These are phyloP conservation scores for Euphorbia lathyris DNA, from an alignment of 345 rosid genomes.

Conservation along the genomic window DNA sequence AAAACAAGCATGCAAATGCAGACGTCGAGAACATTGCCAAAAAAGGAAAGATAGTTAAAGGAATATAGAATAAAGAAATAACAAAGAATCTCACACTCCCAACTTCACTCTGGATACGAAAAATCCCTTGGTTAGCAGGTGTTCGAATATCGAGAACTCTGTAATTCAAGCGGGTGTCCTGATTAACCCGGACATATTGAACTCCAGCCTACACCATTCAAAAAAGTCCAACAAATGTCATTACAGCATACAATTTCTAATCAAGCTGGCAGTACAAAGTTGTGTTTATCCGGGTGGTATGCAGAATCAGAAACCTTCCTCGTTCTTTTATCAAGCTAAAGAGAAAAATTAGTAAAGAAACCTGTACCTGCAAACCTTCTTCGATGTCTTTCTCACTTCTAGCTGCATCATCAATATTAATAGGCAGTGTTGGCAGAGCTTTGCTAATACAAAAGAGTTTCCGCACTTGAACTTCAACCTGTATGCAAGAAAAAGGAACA, in stretches of 20 bases:
- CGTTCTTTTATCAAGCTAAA: neutral
- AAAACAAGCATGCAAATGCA: neutral
- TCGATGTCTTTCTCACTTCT: slow-evolving; percentile 76
- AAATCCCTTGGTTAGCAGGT: slow-evolving; percentile 79
- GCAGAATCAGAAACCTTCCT: neutral
- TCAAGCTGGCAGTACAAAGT: neutral
- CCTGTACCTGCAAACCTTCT: slow-evolving; percentile 50
- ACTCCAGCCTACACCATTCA: slow-evolving; percentile 45
- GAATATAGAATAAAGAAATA: neutral
- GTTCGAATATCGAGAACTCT: slow-evolving; percentile 78
- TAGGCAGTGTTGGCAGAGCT: slow-evolving; percentile 57
- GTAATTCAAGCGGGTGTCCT: slow-evolving; percentile 72
- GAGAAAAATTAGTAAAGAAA: neutral
- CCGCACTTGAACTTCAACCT: slow-evolving; percentile 71
- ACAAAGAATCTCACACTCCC: slow-evolving; percentile 31
- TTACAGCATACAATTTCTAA: neutral
- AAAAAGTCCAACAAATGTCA: slow-evolving; percentile 10
- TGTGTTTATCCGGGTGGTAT: neutral
- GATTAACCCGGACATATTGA: slow-evolving; percentile 67
- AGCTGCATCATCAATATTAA: slow-evolving; percentile 77
- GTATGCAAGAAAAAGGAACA: neutral
- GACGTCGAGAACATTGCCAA: neutral
- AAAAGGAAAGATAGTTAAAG: neutral
- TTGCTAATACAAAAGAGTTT: slow-evolving; percentile 58
- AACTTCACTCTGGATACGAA: slow-evolving; percentile 59